Percentiles rank a stretch among this genome's conserved stretches.
Evolutionary conservation across 208 protist species (phyloP).

Genomic region (Phytomonas sp.): DNA sequence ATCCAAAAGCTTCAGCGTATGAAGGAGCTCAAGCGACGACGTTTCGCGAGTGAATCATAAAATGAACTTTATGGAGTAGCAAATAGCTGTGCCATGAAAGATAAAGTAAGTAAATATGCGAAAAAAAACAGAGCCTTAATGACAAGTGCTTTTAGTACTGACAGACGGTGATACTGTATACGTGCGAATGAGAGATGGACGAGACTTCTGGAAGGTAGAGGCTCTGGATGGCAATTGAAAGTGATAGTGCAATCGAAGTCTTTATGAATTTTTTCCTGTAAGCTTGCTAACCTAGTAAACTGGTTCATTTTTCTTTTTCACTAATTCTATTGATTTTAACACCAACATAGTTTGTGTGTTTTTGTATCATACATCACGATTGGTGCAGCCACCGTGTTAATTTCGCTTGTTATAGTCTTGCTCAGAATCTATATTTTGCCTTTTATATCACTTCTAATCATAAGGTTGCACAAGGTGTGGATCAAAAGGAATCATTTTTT

Average conservation of each 20-base stretch:
- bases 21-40: conserved; percentile 61
- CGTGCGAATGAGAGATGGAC: neutral
- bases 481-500: neutral
- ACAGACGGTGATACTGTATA: neutral
- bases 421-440: conserved; percentile 11
- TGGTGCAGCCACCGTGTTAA: neutral
- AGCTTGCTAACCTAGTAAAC: neutral
- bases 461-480: neutral
- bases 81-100: neutral
- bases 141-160: neutral
- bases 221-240: neutral
- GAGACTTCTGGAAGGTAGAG: neutral
- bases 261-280: neutral
- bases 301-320: neutral
- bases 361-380: neutral
- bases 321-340: neutral
- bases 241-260: neutral
- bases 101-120: neutral
- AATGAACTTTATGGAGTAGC: neutral
- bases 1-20: conserved; percentile 86
- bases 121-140: neutral
- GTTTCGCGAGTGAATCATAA: conserved; percentile 17
- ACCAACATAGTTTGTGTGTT: neutral
- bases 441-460: conserved; percentile 2
- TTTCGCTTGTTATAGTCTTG: conserved; percentile 22